These are phyloP conservation scores for Solanum hybrid DNA, from an alignment of 305 asterid species.

Conservation along the genomic window DNA sequence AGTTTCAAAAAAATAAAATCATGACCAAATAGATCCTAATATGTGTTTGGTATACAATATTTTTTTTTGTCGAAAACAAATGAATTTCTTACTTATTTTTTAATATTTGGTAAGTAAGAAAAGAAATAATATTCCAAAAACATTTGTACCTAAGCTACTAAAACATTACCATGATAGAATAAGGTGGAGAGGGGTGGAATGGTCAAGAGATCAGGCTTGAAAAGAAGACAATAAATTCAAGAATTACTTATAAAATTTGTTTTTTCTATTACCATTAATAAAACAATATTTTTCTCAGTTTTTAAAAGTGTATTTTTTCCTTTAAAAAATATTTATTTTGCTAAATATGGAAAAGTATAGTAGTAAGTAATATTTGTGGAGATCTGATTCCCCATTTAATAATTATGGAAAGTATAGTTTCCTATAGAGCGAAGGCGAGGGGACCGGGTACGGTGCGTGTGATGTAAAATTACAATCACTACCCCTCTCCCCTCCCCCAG, in stretches of 20 bases:
- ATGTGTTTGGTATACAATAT: not conserved
- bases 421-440: not conserved
- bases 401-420: not conserved
- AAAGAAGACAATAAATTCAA: not conserved
- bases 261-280: too few relatives aligned
- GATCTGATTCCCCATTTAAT: not conserved
- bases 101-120: not conserved
- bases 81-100: too few relatives aligned
- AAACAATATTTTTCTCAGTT: too few relatives aligned
- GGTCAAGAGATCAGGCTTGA: not conserved
- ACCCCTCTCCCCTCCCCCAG: not conserved
- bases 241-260: not conserved
- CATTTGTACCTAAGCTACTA: not conserved
- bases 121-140: not conserved
- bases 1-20: not conserved
- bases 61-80: rapidly evolving
- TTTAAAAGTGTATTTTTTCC: not conserved
- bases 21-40: not conserved
- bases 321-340: not conserved
- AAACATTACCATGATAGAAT: not conserved
- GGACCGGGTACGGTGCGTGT: not conserved
- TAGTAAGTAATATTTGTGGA: not conserved
- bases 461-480: not conserved
- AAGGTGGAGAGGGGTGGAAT: not conserved
- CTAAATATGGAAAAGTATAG: not conserved